Conservation (phyloP, 225 moss, liverwort and hornwort species). For the Antitrichia curtipendula region DNA sequence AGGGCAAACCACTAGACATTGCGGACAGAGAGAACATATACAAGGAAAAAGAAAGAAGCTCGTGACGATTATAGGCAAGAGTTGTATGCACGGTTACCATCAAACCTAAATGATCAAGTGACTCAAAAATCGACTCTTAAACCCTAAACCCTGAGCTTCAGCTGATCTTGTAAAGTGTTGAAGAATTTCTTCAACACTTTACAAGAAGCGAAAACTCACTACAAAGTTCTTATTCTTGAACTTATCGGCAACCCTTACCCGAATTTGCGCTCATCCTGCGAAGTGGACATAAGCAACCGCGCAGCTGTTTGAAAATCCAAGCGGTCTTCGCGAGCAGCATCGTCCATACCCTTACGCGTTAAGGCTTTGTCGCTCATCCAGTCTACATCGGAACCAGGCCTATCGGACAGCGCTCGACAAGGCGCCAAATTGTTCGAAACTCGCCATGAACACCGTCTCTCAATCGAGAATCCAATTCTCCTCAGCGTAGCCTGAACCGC, state of each 20-base stretch:
- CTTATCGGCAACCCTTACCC: slow-evolving; percentile 14
- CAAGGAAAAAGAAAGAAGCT: background rate
- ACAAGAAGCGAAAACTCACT: background rate
- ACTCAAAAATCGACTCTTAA: background rate
- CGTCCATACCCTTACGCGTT: slow-evolving; percentile 51
- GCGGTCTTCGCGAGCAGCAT: slow-evolving; percentile 72
- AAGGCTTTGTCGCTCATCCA: slow-evolving; percentile 5
- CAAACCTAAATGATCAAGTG: background rate
- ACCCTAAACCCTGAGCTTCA: background rate
- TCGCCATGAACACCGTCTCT: slow-evolving; percentile 1
- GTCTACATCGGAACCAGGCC: background rate
- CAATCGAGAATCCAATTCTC: background rate
- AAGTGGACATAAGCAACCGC: slow-evolving; percentile 49
- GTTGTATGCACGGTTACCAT: background rate
- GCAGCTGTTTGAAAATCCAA: slow-evolving; percentile 60
- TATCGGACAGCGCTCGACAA: background rate
- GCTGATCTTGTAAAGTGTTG: no score
- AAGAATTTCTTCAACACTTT: background rate
- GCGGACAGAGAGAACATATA: background rate
- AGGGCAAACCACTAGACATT: background rate
- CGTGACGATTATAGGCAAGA: background rate
- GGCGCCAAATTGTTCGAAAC: background rate
- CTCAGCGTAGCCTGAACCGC: background rate
- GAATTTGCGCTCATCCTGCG: slow-evolving; percentile 42
- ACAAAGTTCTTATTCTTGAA: background rate